A percentile compares a stretch with the other conserved stretches of the same genome.
Evolutionary conservation across 2,329 filamentous ascomycete species (phyloP).

Genomic region (Alternaria incomplexa): DNA sequence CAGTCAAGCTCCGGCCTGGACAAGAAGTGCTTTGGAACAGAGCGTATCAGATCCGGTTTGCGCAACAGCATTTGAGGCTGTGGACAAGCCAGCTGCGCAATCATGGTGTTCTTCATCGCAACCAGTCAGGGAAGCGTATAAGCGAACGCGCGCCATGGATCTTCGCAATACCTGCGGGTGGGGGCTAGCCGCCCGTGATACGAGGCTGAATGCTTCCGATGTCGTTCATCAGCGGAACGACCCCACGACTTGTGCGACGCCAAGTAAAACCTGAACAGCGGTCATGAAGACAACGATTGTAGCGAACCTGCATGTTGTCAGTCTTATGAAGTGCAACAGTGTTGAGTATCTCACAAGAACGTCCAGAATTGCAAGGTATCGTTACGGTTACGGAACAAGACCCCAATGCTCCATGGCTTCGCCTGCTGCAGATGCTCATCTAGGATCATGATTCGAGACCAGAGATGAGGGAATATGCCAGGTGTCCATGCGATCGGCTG

Average conservation of each 20-base stretch:
- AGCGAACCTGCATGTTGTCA: slow-evolving; percentile 18
- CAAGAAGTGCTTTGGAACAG: neutral
- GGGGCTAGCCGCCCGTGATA: neutral
- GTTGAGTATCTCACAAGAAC: slow-evolving; percentile 17
- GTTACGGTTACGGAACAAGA: slow-evolving; percentile 28
- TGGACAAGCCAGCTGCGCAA: neutral
- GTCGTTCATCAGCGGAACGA: slow-evolving; percentile 15
- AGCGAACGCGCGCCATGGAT: neutral
- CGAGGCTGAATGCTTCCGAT: neutral
- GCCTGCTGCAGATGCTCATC: slow-evolving; percentile 25
- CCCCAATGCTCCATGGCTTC: slow-evolving; percentile 32
- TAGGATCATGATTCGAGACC: slow-evolving; percentile 23
- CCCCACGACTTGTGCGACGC: slow-evolving; percentile 25
- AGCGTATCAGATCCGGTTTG: neutral
- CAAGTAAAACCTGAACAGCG: slow-evolving; percentile 22
- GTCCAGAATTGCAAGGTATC: slow-evolving; percentile 34
- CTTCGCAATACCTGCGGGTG: neutral
- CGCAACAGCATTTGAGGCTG: neutral
- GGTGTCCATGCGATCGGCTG: slow-evolving; percentile 22
- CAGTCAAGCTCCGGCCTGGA: neutral
- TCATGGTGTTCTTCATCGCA: neutral
- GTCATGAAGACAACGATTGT: slow-evolving; percentile 27
- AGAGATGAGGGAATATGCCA: slow-evolving; percentile 25
- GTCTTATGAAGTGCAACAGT: neutral
- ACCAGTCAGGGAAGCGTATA: neutral